Percentiles rank a stretch among this genome's conserved stretches.
These are phyloP conservation scores for Porogramme epimiltina DNA, from an alignment of 1,284 basidiomycete genomes.

Conservation along the genomic window DNA sequence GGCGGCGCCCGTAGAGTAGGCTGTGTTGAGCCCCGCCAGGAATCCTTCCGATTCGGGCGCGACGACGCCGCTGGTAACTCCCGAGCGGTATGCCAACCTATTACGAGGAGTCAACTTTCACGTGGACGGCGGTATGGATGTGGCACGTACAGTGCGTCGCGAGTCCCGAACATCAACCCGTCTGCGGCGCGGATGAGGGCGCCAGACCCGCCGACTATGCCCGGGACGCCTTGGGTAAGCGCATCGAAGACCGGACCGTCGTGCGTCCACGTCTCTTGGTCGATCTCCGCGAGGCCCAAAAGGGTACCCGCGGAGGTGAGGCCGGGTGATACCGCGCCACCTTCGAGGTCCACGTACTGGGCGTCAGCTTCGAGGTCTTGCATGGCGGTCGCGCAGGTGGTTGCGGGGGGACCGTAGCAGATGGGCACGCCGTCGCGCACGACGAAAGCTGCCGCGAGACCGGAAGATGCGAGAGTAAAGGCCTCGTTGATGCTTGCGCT, in stretches of 20 bases:
- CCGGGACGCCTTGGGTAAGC: conserved; percentile 44
- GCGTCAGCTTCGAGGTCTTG: conserved; percentile 33
- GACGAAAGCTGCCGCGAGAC: conserved; percentile 37
- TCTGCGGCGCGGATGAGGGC: conserved; percentile 68
- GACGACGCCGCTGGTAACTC: conserved; percentile 60
- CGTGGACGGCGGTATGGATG: conserved; percentile 53
- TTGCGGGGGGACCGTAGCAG: conserved; percentile 12
- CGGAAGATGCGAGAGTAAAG: conserved; percentile 15
- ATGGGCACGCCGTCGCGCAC: conserved; percentile 33
- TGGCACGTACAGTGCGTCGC: conserved; percentile 70
- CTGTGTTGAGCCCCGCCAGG: conserved; percentile 66
- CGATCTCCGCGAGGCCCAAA: conserved; percentile 39
- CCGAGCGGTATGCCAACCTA: conserved; percentile 60
- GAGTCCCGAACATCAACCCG: conserved; percentile 71
- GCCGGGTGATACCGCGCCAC: conserved; percentile 47
- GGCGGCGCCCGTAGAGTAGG: conserved; percentile 64
- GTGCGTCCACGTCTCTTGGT: conserved; percentile 44
- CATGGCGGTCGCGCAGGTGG: conserved; percentile 3
- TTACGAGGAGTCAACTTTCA: conserved; percentile 50
- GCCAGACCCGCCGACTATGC: conserved; percentile 48
- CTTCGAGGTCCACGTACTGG: conserved; percentile 38
- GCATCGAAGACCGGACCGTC: conserved; percentile 53
- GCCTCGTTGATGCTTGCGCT: conserved; percentile 23
- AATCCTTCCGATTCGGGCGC: conserved; percentile 60
- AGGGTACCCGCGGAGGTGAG: conserved; percentile 37